A percentile compares a stretch with the other conserved stretches of the same genome.
Conservation (phyloP, 768 basidiomycete genomes). For the Chiua virens region DNA sequence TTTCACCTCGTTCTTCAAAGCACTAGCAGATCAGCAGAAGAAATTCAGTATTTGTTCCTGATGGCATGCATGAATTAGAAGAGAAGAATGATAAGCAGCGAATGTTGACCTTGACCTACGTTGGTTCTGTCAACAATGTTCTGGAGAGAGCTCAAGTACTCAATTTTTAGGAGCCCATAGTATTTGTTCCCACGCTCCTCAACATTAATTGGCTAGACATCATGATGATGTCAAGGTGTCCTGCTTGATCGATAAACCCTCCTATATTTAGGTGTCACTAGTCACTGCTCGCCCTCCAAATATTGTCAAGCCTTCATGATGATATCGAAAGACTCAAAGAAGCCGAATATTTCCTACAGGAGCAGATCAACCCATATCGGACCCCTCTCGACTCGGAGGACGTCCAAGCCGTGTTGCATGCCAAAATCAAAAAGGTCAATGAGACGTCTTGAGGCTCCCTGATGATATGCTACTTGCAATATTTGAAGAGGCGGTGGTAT, state of each 20-base stretch:
- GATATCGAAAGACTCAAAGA: conserved; percentile 19
- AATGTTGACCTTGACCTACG: too few relatives aligned
- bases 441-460: conserved; percentile 29
- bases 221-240: conserved; percentile 5
- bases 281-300: conserved; percentile 18
- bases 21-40: too few relatives aligned
- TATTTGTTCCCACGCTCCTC: too few relatives aligned
- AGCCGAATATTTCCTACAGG: conserved; percentile 12
- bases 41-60: too few relatives aligned
- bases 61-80: too few relatives aligned
- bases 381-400: conserved; percentile 15
- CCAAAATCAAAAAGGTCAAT: conserved; percentile 24
- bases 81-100: too few relatives aligned
- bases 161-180: too few relatives aligned
- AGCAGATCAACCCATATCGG: conserved; percentile 13
- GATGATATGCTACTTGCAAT: conserved; percentile 32
- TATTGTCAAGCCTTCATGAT: conserved; percentile 16
- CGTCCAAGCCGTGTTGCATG: conserved; percentile 14
- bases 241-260: conserved; percentile 2
- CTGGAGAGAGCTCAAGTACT: too few relatives aligned
- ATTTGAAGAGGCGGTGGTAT: conserved; percentile 30
- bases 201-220: conserved; percentile 16
- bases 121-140: too few relatives aligned
- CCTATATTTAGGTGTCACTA: conserved; percentile 16
- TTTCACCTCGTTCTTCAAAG: too few relatives aligned